These are phyloP conservation scores for Mycocentrospora acerina DNA, from an alignment of 2,329 filamentous ascomycete genomes.

Conservation along the genomic window DNA sequence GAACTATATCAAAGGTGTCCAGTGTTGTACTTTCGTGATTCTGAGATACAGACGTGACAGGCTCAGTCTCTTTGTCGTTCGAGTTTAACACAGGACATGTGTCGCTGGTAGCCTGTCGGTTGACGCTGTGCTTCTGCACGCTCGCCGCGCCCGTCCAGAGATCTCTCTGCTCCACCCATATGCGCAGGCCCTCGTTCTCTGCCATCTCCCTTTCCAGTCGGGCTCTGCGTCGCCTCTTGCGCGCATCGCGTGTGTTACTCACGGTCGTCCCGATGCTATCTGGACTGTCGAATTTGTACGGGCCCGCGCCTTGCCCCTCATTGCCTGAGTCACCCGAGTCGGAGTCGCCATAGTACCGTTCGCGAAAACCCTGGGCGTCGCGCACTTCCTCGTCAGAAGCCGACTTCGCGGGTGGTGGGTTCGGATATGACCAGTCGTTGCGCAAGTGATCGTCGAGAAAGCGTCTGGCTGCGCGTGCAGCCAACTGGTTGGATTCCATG, in stretches of 20 bases:
- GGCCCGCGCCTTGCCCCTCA: constrained; percentile 29
- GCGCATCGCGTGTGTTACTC: constrained; percentile 25
- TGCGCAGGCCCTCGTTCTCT: constrained; percentile 82
- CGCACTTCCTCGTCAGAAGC: constrained; percentile 39
- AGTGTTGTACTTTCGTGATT: constrained; percentile 7
- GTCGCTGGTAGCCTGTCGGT: not conserved
- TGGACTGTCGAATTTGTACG: constrained; percentile 48
- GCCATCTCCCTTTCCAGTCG: constrained; percentile 46
- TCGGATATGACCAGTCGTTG: constrained; percentile 50
- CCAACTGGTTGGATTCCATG: constrained; percentile 46
- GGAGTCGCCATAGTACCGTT: constrained; percentile 46
- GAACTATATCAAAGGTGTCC: constrained; percentile 55
- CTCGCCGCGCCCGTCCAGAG: constrained; percentile 76
- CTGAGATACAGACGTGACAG: constrained; percentile 7
- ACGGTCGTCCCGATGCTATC: constrained; percentile 47
- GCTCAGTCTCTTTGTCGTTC: not conserved
- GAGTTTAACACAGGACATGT: not conserved
- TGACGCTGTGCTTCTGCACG: constrained; percentile 46
- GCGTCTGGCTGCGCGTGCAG: constrained; percentile 45
- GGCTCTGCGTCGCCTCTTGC: constrained; percentile 42
- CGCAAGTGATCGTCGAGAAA: constrained; percentile 46
- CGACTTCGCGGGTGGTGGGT: constrained; percentile 30
- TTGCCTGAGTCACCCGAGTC: constrained; percentile 22
- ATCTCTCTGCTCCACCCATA: constrained; percentile 75
- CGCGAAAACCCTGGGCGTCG: constrained; percentile 41